Evolutionary conservation across 179 eudicot species (phyloP).

Genomic region (Beta macrorhiza): DNA sequence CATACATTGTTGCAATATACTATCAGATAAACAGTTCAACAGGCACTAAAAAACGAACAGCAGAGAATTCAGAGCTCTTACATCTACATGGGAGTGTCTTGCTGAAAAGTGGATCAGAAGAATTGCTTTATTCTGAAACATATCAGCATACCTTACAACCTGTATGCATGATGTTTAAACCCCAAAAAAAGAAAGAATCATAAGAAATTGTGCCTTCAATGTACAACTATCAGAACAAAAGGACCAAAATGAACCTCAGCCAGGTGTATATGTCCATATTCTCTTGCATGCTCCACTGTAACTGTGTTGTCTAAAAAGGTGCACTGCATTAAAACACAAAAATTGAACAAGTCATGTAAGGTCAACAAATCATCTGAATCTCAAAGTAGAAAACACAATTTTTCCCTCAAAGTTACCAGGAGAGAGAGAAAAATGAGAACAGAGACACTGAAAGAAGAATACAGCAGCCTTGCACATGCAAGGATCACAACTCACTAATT

Average conservation of each 20-base stretch:
- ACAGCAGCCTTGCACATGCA: background rate
- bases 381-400: constrained; percentile 1
- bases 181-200: background rate
- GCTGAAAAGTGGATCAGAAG: constrained; percentile 96
- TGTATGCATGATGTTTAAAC: constrained; percentile 31
- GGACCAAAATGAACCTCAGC: constrained; percentile 54
- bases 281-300: constrained; percentile 80
- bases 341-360: background rate
- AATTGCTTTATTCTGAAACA: constrained; percentile 85
- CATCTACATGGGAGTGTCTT: constrained; percentile 59
- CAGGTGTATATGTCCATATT: constrained; percentile 85
- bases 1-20: background rate
- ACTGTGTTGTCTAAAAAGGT: constrained; percentile 60
- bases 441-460: background rate
- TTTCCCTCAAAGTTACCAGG: background rate
- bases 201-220: background rate
- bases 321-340: constrained; percentile 45
- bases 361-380: background rate
- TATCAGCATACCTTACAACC: constrained; percentile 59
- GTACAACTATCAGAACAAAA: background rate
- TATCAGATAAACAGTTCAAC: background rate
- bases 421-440: background rate
- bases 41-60: background rate
- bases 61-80: constrained; percentile 37
- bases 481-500: background rate